These are phyloP conservation scores for Ascochyta fabae DNA, from an alignment of 2,329 filamentous ascomycete genomes.

Conservation along the genomic window DNA sequence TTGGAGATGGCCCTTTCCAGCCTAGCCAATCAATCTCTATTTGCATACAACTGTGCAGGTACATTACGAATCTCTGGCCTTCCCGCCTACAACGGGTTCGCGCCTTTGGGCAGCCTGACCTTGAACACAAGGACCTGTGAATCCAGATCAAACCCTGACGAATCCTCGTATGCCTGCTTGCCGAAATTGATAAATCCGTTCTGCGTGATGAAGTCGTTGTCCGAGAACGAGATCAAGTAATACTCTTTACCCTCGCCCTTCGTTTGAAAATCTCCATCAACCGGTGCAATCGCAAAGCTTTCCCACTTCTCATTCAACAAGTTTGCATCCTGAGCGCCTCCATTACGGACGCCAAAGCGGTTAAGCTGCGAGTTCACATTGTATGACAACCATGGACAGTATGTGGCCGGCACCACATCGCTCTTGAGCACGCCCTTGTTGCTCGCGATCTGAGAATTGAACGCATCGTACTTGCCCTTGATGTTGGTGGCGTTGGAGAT, in stretches of 20 bases:
- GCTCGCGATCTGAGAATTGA: slow-evolving; percentile 55
- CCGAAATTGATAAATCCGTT: slow-evolving; percentile 68
- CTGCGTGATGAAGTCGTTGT: slow-evolving; percentile 79
- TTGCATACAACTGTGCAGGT: too few relatives aligned
- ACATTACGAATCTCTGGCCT: too few relatives aligned
- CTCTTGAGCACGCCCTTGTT: slow-evolving; percentile 60
- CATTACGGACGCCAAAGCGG: slow-evolving; percentile 72
- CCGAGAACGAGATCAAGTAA: slow-evolving; percentile 71
- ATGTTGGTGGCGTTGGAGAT: slow-evolving; percentile 68
- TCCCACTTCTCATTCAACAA: slow-evolving; percentile 83
- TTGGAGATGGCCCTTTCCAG: too few relatives aligned
- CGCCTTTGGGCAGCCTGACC: slow-evolving; percentile 55
- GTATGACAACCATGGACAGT: slow-evolving; percentile 72
- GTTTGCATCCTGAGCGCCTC: slow-evolving; percentile 63
- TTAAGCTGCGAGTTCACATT: slow-evolving; percentile 70
- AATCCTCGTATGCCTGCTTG: slow-evolving; percentile 62
- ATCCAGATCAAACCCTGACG: slow-evolving; percentile 63
- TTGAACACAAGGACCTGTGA: slow-evolving; percentile 70
- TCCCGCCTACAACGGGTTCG: slow-evolving; percentile 32
- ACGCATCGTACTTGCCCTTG: slow-evolving; percentile 52
- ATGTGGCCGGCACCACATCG: slow-evolving; percentile 63
- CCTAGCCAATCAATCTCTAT: too few relatives aligned
- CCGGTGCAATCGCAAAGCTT: slow-evolving; percentile 66
- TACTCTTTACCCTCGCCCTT: slow-evolving; percentile 66
- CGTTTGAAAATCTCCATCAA: slow-evolving; percentile 52